Evolutionary conservation across 2,329 filamentous ascomycete species (phyloP), one percentile per base, ranked within the genome.

Genomic region (Calonectria pseudoturangicola): DNA sequence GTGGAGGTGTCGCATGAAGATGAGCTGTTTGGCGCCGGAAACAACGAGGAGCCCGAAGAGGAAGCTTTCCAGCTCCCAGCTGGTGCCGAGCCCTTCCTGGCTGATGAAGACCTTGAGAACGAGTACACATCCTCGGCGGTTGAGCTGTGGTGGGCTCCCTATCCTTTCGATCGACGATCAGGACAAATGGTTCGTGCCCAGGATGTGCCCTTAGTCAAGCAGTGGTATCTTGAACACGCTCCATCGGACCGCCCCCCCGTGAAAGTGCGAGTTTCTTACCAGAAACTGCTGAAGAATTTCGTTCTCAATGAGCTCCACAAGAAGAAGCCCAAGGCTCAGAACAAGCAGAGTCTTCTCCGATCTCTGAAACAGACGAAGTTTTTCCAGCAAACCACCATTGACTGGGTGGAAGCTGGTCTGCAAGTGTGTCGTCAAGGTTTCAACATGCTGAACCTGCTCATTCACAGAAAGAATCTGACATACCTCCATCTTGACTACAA

Each of bases 401-500:
- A 99, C 83, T 99, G 97, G 97, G 97, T 99, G 50, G 97, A 99
- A 87, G 97, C 97, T 79, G 97, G 97, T 86, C 89, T 99, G 81
- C 97, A 99, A 86, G 97, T 99, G 74, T 99, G 97, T 84, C 92
- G 97, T 64, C 97, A 99, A 83, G 97, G 97, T 68, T 99, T 98
- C 89, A 99, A 99, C 86, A 99, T 99, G 96, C 88, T 99, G 72
- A 99, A 99, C 81, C 88, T 99, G 66, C 88, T 99, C 77, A 99
- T 99, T 77, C 97, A 99, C 83, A 93, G 97, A 80, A 99, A 99
- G 89, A 99, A 99, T 84, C 87, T 99, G 79, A 99, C 97, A 0
- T 99, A 99, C 82, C 90, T 99, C 69, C 97, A 99, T 88, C 92
- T 99, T 68, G 97, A 99, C 82, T 99, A 98, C 88, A 99, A 99